Percentiles rank a stretch among this genome's conserved stretches.
Conservation (phyloP, 768 basidiomycete species). For the Boletus subparvulus region DNA sequence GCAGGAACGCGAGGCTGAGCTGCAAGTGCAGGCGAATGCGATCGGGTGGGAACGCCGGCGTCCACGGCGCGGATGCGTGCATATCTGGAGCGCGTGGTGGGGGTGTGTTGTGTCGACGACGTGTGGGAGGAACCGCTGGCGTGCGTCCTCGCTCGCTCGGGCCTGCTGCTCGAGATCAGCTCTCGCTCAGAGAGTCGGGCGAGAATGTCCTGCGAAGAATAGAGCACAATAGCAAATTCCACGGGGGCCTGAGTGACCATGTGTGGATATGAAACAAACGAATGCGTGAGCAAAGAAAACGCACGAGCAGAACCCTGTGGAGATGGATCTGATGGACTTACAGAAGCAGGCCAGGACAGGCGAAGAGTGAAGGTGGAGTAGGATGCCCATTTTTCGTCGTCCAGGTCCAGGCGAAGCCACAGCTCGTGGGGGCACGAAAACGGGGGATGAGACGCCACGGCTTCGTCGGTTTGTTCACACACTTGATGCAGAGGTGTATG, state of each 20-base stretch:
- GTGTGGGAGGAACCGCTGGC: conserved; percentile 9
- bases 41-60: conserved; percentile 46
- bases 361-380: conserved; percentile 51
- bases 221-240: conserved; percentile 42
- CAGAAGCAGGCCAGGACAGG: conserved; percentile 56
- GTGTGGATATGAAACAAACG: neutral
- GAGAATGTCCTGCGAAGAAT: conserved; percentile 35
- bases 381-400: conserved; percentile 38
- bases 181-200: conserved; percentile 8
- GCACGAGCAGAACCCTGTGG: neutral
- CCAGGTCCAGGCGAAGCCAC: conserved; percentile 50
- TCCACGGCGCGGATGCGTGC: conserved; percentile 58
- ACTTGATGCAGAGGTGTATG: conserved; percentile 37
- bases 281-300: neutral
- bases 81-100: conserved; percentile 44
- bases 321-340: conserved; percentile 31
- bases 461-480: conserved; percentile 31
- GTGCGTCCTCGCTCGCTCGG: neutral
- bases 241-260: conserved; percentile 40
- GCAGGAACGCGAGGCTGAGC: neutral
- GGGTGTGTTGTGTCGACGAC: conserved; percentile 5
- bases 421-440: conserved; percentile 42
- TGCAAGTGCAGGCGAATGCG: conserved; percentile 3
- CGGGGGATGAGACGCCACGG: conserved; percentile 1
- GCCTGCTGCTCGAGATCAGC: neutral